Evolutionary conservation across 116 monocot species (phyloP).

Genomic region (Thalassia testudinum): DNA sequence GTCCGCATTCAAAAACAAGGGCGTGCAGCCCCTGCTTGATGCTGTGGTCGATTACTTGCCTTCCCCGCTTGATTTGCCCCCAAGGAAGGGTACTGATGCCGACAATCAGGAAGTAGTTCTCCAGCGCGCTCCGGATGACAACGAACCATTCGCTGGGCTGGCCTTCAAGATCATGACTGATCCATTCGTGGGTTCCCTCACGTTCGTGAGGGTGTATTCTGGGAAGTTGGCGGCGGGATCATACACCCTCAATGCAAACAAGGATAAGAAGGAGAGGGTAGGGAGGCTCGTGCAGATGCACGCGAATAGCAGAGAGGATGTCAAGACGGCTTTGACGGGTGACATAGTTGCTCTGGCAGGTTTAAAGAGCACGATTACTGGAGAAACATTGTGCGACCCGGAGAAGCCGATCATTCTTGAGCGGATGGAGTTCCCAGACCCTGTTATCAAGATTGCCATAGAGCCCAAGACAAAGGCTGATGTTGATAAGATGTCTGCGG

Average conservation of each 20-base stretch:
- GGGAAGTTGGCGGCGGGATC: constrained; percentile 78
- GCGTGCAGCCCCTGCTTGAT: constrained; percentile 90
- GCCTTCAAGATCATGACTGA: constrained; percentile 99
- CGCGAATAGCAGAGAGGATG: constrained; percentile 91
- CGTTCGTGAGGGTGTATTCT: constrained; percentile 79
- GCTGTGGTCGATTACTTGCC: constrained; percentile 96
- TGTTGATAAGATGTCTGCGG: constrained; percentile 86
- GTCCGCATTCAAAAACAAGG: constrained; percentile 98
- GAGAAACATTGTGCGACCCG: constrained; percentile 80
- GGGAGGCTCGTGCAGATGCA: constrained; percentile 97
- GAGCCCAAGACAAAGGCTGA: constrained; percentile 99
- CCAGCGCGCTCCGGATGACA: constrained; percentile 57
- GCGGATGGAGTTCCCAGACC: constrained; percentile 98
- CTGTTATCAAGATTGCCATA: constrained; percentile 97
- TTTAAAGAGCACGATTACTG: constrained; percentile 89
- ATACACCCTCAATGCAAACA: constrained; percentile 90
- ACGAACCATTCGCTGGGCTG: constrained; percentile 83
- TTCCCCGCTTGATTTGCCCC: constrained; percentile 78
- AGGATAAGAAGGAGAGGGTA: constrained; percentile 85
- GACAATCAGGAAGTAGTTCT: constrained; percentile 51
- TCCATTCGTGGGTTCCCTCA: constrained; percentile 87
- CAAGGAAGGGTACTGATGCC: constrained; percentile 85
- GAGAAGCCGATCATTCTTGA: constrained; percentile 88
- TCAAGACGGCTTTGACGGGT: constrained; percentile 59
- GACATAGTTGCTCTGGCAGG: constrained; percentile 95